Conservation (phyloP, 2,329 filamentous ascomycete species). For the Colletotrichum incanum region DNA sequence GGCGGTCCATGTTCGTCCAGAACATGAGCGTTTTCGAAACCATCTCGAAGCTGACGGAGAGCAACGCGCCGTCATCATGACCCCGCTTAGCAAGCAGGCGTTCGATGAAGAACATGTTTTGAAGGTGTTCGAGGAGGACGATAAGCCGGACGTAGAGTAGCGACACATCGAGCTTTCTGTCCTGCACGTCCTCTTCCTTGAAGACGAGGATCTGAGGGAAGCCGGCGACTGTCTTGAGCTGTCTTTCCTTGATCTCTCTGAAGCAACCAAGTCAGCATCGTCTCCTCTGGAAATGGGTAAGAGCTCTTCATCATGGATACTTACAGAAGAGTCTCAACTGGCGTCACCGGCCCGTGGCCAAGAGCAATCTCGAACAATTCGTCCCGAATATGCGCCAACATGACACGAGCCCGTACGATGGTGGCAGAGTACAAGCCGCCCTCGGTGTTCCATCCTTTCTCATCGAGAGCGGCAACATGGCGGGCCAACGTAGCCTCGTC, state of each 20-base stretch:
- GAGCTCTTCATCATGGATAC: not conserved
- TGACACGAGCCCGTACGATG: constrained; percentile 46
- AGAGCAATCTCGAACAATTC: constrained; percentile 51
- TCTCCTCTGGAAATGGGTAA: too few relatives aligned
- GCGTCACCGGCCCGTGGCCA: constrained; percentile 51
- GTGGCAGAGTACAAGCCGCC: constrained; percentile 52
- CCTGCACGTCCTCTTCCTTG: constrained; percentile 56
- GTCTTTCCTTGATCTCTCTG: constrained; percentile 56
- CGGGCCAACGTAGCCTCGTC: constrained; percentile 48
- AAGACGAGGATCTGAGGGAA: constrained; percentile 59
- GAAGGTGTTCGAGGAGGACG: constrained; percentile 65
- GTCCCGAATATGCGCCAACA: constrained; percentile 48
- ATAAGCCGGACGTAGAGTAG: constrained; percentile 62
- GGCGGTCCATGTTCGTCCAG: constrained; percentile 66
- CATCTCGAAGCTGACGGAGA: constrained; percentile 64
- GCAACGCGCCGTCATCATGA: constrained; percentile 55
- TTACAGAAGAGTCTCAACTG: constrained; percentile 55
- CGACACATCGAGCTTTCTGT: constrained; percentile 48
- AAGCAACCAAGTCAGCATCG: not conserved
- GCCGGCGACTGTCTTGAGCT: constrained; percentile 51
- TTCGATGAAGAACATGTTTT: constrained; percentile 73
- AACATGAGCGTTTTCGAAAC: constrained; percentile 62
- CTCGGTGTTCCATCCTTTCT: constrained; percentile 57
- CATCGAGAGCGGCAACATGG: constrained; percentile 51
- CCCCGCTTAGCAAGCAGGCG: constrained; percentile 66